Conservation (phyloP, 1,139 yeast species). For the Starmera stellimalicola region DNA sequence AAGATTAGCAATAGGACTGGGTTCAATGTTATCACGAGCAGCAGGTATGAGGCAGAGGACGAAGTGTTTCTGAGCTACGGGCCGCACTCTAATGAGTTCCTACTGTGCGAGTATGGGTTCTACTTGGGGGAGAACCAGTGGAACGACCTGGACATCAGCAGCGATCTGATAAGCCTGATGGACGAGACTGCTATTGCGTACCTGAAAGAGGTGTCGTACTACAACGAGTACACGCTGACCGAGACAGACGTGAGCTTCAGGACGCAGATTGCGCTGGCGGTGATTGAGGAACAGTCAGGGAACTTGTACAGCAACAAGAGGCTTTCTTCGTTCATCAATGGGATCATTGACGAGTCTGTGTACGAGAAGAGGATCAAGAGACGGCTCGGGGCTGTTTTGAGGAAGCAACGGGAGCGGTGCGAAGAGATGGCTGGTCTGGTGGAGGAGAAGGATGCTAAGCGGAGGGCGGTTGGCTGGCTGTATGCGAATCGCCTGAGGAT, state of each 20-base stretch:
- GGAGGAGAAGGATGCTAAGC: constrained; percentile 7
- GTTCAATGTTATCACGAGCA: constrained; percentile 38
- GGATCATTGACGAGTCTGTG: constrained; percentile 35
- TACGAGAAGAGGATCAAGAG: constrained; percentile 25
- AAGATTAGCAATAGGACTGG: constrained; percentile 39
- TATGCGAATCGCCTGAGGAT: constrained; percentile 15
- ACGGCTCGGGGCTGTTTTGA: constrained; percentile 29
- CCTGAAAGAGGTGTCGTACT: constrained; percentile 45
- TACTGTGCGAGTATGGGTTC: constrained; percentile 85
- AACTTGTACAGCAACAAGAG: constrained; percentile 17
- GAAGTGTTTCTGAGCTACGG: constrained; percentile 78
- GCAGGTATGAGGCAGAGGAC: constrained; percentile 31
- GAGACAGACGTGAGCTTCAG: constrained; percentile 53
- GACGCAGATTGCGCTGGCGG: constrained; percentile 67
- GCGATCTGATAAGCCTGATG: constrained; percentile 29
- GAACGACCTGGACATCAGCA: constrained; percentile 62
- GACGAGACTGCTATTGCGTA: constrained; percentile 32
- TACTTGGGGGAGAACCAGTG: constrained; percentile 45
- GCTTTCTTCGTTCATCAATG: constrained; percentile 23
- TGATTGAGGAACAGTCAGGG: constrained; percentile 32
- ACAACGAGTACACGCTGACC: constrained; percentile 64
- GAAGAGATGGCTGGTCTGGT: constrained; percentile 17
- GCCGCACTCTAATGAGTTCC: constrained; percentile 74
- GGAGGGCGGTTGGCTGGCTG: constrained; percentile 9
- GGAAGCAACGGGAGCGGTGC: constrained; percentile 20